Evolutionary conservation across 2,329 filamentous ascomycete genomes (phyloP), one percentile per base, ranked within the genome.

Genomic region (Magnaporthiopsis incrustans): DNA sequence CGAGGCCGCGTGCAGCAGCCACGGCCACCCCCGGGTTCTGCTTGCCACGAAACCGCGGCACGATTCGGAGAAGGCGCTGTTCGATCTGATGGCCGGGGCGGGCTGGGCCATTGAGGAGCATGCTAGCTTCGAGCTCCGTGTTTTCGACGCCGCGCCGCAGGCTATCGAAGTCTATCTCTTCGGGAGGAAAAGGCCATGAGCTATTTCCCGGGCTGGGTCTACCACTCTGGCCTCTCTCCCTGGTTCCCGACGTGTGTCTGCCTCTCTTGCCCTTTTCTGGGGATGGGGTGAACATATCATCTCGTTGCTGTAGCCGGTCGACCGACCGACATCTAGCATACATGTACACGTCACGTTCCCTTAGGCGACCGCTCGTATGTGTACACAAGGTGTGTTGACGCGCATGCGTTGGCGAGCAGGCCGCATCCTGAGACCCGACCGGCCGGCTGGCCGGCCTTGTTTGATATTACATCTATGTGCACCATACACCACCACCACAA

Each of bases 11-110:
- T 11, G 10, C 33, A 35, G 10, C 33, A 12, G 10, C 33, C 33
- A 35, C 2, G 5, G 7, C 10, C 25, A 8, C 66, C 61, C 80
- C n/a, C 76, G 73, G 8, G 79, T 85, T 1, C 75, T 86, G 27
- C 68, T 86, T 15, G 81, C 82, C 2, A 84, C 82, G 0, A 87
- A 86, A 70, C 82, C 79, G 0, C 77, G 84, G 1, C 84, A 86
- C 66, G 74, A 77, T 2, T 84, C 82, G 0, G 84, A 86, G 68
- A 71, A 74, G 38, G 77, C 73, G 0, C 68, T 85, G 25, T 85
- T 83, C 65, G 74, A 75, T 7, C 69, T 84, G 26, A 76, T 86
- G 74, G 67, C 73, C 1, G 70, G 70, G 2, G 73, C 78, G 2
- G 77, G 76, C 3, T 86, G 84, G 84, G 64, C 64, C 1, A 74